Percentiles rank a stretch among this genome's conserved stretches.
Conservation (phyloP, 345 rosid genomes). For the Murraya paniculata region DNA sequence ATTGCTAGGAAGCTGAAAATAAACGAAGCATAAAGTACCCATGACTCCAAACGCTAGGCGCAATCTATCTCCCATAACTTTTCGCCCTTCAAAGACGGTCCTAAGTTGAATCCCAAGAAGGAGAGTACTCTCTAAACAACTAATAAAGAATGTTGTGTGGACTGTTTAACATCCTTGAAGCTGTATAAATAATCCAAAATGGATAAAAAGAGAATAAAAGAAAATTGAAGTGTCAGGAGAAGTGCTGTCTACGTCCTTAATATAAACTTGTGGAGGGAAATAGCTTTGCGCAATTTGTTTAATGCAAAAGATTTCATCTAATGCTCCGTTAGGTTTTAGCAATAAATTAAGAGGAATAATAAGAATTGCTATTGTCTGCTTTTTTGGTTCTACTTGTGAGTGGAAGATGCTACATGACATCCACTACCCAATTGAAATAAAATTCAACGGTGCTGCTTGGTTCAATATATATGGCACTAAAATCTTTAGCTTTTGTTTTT, state of each 20-base stretch:
- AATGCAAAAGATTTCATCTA: slow-evolving; percentile 10
- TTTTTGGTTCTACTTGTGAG: slow-evolving; percentile 11
- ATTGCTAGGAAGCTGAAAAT: neutral
- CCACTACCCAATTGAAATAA: slow-evolving; percentile 21
- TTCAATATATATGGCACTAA: neutral
- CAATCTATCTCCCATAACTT: slow-evolving; percentile 50
- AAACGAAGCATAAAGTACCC: slow-evolving; percentile 33
- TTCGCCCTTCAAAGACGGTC: slow-evolving; percentile 11
- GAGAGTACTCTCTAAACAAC: neutral
- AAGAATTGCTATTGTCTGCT: neutral
- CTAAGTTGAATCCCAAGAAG: slow-evolving; percentile 10
- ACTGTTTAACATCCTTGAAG: slow-evolving; percentile 8
- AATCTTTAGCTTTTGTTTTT: neutral
- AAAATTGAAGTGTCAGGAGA: slow-evolving; percentile 14
- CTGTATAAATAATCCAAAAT: slow-evolving; percentile 33
- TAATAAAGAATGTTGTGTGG: neutral
- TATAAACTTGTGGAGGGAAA: slow-evolving; percentile 32
- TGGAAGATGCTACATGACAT: slow-evolving; percentile 29
- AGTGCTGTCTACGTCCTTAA: slow-evolving; percentile 27
- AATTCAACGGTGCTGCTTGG: neutral
- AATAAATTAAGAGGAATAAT: neutral
- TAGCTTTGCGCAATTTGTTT: neutral
- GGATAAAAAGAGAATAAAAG: slow-evolving; percentile 18
- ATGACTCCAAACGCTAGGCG: slow-evolving; percentile 66
- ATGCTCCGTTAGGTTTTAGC: neutral